Conservation (phyloP, 139 green algal genomes). For the Ostreobium quekettii region DNA sequence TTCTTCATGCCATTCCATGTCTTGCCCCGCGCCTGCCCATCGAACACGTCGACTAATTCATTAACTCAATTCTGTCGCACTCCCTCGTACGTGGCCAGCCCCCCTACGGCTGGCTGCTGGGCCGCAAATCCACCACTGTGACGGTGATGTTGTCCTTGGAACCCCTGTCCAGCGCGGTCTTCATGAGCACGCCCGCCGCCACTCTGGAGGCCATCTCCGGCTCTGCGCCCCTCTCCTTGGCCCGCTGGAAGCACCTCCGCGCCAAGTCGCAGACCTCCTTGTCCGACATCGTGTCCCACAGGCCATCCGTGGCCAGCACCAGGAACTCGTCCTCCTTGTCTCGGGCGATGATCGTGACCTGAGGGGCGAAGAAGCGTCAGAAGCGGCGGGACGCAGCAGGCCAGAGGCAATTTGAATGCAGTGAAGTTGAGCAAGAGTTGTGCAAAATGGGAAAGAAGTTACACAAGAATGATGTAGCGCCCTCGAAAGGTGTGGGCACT, state of each 20-base stretch:
- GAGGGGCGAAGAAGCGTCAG: slow-evolving; percentile 20
- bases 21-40: no score
- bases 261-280: slow-evolving; percentile 50
- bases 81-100: no score
- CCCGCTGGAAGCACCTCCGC: slow-evolving; percentile 42
- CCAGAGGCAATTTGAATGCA: no score
- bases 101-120: no score
- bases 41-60: no score
- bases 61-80: no score
- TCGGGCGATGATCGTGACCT: slow-evolving; percentile 40
- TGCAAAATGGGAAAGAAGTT: no score
- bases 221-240: slow-evolving; percentile 42
- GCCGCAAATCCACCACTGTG: slow-evolving; percentile 55
- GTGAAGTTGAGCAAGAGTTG: no score
- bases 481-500: no score
- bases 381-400: no score
- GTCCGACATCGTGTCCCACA: slow-evolving; percentile 68
- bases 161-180: slow-evolving; percentile 54
- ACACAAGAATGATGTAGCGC: no score
- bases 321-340: slow-evolving; percentile 62
- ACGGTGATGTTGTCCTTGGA: slow-evolving; percentile 60
- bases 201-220: slow-evolving; percentile 46
- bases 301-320: slow-evolving; percentile 57
- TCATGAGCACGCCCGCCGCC: slow-evolving; percentile 53
- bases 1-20: no score